Evolutionary conservation across 192 early-diverging fungal genomes (phyloP).

Genomic region (Coemansia asiatica): DNA sequence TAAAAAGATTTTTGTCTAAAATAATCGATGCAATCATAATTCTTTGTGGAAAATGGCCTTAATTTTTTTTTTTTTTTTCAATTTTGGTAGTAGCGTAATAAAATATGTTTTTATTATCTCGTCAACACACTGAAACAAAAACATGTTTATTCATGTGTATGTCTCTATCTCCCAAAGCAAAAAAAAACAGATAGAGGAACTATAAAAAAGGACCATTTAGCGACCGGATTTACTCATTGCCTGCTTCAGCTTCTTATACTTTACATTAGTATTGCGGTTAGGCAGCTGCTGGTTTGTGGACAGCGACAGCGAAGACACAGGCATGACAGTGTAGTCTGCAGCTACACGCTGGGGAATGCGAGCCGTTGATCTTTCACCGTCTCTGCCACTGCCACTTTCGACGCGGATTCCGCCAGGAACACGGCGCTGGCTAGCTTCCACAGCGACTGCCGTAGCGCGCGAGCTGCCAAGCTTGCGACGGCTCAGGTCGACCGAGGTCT

Average conservation of each 20-base stretch:
- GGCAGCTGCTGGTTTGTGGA: constrained; percentile 12
- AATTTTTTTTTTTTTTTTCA: no score
- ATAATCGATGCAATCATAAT: no score
- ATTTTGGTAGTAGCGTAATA: no score
- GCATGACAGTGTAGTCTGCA: constrained; percentile 48
- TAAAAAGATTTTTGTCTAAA: no score
- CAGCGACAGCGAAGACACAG: constrained; percentile 31
- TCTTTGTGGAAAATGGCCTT: no score
- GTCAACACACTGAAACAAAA: background rate
- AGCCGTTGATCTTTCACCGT: constrained; percentile 30
- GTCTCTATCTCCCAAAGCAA: background rate
- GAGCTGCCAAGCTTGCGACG: constrained; percentile 9
- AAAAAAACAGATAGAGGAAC: background rate
- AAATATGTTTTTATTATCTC: background rate
- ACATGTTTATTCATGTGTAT: no score
- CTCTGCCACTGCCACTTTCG: constrained; percentile 26
- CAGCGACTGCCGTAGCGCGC: background rate
- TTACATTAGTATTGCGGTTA: constrained; percentile 22
- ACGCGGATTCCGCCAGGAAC: constrained; percentile 27
- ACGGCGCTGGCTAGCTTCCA: background rate
- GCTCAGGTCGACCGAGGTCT: constrained; percentile 20
- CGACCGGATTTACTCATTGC: constrained; percentile 34
- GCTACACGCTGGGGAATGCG: constrained; percentile 44
- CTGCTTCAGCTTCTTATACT: constrained; percentile 38
- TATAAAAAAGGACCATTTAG: background rate